Conservation (phyloP, 2,329 filamentous ascomycete species). For the Fusarium austroafricanum region DNA sequence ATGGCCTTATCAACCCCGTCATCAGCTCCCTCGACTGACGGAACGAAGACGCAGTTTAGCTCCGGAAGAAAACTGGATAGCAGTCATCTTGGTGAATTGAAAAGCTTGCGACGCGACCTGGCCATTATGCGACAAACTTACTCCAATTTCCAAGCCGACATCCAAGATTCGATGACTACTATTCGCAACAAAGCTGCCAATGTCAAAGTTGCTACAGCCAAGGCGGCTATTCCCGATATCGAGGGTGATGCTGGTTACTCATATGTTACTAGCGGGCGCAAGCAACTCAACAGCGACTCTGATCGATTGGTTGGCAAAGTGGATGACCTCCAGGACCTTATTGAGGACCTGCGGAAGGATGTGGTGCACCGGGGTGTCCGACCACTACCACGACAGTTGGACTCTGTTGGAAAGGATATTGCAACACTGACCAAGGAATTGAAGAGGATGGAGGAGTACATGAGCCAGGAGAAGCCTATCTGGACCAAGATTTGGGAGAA, state of each 20-base stretch:
- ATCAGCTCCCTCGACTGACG: constrained; percentile 56
- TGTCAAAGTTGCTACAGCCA: constrained; percentile 80
- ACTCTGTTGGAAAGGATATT: constrained; percentile 90
- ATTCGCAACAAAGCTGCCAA: constrained; percentile 84
- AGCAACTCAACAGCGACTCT: constrained; percentile 85
- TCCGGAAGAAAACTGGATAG: constrained; percentile 61
- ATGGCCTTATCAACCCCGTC: constrained; percentile 62
- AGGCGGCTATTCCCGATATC: constrained; percentile 75
- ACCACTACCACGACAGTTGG: constrained; percentile 88
- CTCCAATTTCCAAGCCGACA: constrained; percentile 87
- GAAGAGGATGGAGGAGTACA: constrained; percentile 92
- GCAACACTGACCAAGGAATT: constrained; percentile 83
- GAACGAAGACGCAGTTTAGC: constrained; percentile 50
- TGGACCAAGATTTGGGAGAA: constrained; percentile 99
- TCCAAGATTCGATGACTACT: constrained; percentile 86
- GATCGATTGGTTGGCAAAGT: constrained; percentile 92
- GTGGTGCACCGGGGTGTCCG: constrained; percentile 93
- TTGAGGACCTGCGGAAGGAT: constrained; percentile 97
- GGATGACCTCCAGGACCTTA: constrained; percentile 95
- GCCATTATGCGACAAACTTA: constrained; percentile 94
- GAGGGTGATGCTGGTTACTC: constrained; percentile 83
- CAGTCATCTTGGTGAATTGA: constrained; percentile 80
- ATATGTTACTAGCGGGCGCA: constrained; percentile 89
- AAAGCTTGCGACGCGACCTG: constrained; percentile 85
- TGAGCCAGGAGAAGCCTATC: constrained; percentile 90